Evolutionary conservation across 2,329 filamentous ascomycete species (phyloP).

Genomic region (Coniosporium tulheliwenetii): DNA sequence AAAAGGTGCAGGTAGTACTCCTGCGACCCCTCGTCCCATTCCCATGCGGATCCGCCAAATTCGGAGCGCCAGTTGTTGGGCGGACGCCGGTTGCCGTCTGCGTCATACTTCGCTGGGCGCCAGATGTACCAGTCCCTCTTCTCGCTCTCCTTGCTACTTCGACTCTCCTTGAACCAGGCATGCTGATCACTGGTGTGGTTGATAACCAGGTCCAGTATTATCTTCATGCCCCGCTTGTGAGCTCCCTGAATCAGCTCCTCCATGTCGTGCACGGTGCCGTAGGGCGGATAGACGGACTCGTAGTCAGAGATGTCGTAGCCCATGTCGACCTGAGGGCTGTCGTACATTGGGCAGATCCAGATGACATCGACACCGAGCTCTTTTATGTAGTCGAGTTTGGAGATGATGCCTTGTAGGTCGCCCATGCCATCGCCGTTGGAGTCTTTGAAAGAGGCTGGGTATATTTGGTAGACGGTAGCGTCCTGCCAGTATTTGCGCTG

Average conservation of each 20-base stretch:
- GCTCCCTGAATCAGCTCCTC: conserved; percentile 44
- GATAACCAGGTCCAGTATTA: conserved; percentile 62
- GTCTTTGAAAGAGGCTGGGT: conserved; percentile 46
- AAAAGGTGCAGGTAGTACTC: conserved; percentile 71
- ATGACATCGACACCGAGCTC: conserved; percentile 26
- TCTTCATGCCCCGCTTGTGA: conserved; percentile 48
- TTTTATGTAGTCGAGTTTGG: conserved; percentile 38
- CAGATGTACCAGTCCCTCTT: conserved; percentile 58
- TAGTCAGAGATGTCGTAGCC: conserved; percentile 24
- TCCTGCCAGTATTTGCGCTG: conserved; percentile 14
- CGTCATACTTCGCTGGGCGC: conserved; percentile 23
- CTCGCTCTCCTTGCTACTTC: conserved; percentile 42
- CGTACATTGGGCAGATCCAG: conserved; percentile 24
- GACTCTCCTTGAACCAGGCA: conserved; percentile 54
- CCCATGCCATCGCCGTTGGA: conserved; percentile 40
- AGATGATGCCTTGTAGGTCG: conserved; percentile 42
- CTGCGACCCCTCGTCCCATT: conserved; percentile 54
- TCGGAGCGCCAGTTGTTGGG: conserved; percentile 62
- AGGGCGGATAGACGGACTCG: conserved; percentile 46
- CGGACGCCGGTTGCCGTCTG: conserved; percentile 45
- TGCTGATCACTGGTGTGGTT: conserved; percentile 61
- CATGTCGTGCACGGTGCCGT: conserved; percentile 51
- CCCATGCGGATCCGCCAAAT: conserved; percentile 45
- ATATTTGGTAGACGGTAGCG: conserved; percentile 44
- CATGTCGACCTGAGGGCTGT: conserved; percentile 26